These are phyloP conservation scores for Hypericum perforatum DNA, from an alignment of 345 rosid species.

Conservation along the genomic window DNA sequence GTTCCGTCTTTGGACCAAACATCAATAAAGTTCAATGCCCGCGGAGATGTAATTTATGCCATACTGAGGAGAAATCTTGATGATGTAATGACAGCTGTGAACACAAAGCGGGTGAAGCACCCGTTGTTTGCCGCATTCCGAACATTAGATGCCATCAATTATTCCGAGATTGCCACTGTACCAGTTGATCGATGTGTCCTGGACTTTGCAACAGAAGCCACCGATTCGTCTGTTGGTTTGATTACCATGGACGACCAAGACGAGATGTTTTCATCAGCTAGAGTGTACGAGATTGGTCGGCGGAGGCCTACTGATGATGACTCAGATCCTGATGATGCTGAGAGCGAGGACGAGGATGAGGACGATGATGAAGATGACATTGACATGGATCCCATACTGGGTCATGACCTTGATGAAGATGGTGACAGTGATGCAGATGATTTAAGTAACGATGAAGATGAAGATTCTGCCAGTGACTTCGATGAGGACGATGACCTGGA, in stretches of 20 bases:
- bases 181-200: conserved; percentile 95
- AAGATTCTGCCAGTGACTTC: conserved; percentile 54
- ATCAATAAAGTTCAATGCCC: conserved; percentile 69
- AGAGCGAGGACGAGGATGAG: conserved; percentile 80
- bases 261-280: conserved; percentile 80
- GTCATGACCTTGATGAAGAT: conserved; percentile 51
- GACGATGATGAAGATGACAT: conserved; percentile 61
- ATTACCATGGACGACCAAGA: conserved; percentile 94
- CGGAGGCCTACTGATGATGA: conserved; percentile 91
- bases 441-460: conserved; percentile 50
- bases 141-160: conserved; percentile 83
- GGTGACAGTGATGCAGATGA: conserved; percentile 73
- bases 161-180: conserved; percentile 82
- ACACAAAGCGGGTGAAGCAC: conserved; percentile 82
- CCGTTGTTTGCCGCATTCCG: conserved; percentile 80
- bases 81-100: conserved; percentile 80
- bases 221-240: conserved; percentile 85
- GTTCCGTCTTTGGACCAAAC: conserved; percentile 94
- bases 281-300: conserved; percentile 90
- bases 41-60: conserved; percentile 94
- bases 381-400: conserved; percentile 60
- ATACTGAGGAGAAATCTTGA: conserved; percentile 90
- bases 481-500: conserved; percentile 49
- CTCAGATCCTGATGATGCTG: conserved; percentile 95
- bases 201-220: conserved; percentile 86